Conservation (phyloP, 106 monocot genomes). For the Apostasia shenzhenica region DNA sequence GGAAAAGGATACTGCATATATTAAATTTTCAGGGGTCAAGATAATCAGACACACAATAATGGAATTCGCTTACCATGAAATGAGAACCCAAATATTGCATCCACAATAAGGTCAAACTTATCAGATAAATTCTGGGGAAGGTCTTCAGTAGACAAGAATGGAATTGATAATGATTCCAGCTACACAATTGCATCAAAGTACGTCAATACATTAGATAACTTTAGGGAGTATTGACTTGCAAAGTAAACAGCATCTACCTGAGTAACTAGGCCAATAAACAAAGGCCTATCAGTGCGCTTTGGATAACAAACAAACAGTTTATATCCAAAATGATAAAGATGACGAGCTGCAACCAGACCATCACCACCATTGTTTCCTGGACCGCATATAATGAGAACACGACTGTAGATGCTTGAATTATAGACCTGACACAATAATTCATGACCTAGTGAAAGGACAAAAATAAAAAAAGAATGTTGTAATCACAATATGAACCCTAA, state of each 20-base stretch:
- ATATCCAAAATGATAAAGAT: constrained; percentile 90
- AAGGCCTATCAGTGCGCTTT: constrained; percentile 69
- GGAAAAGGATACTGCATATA: too few relatives aligned
- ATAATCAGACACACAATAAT: constrained; percentile 2
- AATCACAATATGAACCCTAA: too few relatives aligned
- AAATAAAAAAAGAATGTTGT: background rate
- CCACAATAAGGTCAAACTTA: constrained; percentile 79
- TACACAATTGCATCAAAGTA: constrained; percentile 31
- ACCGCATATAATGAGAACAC: constrained; percentile 75
- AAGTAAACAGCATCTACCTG: constrained; percentile 39
- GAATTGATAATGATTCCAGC: constrained; percentile 71
- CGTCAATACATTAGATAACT: background rate
- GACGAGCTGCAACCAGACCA: constrained; percentile 92
- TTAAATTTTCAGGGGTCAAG: background rate
- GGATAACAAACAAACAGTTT: constrained; percentile 77
- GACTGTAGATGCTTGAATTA: constrained; percentile 51
- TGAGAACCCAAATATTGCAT: constrained; percentile 96
- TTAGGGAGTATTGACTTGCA: background rate
- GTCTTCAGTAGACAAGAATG: constrained; percentile 75
- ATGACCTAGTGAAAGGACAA: background rate
- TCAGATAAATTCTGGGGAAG: constrained; percentile 60
- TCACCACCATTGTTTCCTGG: constrained; percentile 99
- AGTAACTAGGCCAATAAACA: constrained; percentile 74
- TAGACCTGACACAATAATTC: constrained; percentile 49
- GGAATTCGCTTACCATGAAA: constrained; percentile 67